Conservation (phyloP, 2,329 filamentous ascomycete species). For the Scleromitrula shiraiana region DNA sequence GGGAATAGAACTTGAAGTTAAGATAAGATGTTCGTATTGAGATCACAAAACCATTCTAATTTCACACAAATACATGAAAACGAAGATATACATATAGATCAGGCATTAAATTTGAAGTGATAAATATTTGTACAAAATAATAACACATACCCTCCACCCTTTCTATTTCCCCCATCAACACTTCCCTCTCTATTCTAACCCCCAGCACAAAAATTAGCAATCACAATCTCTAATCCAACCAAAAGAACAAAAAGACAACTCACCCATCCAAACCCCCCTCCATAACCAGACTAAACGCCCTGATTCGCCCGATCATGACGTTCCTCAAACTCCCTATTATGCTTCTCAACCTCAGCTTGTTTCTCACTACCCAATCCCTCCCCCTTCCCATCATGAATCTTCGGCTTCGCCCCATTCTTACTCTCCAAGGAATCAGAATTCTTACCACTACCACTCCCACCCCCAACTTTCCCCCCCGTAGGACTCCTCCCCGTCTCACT, state of each 20-base stretch:
- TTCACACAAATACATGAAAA: too few species aligned
- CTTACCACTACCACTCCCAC: slow-evolving; percentile 21
- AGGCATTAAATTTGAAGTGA: background rate
- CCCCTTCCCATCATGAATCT: slow-evolving; percentile 17
- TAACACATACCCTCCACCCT: background rate
- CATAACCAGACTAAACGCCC: slow-evolving; percentile 33
- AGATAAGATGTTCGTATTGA: too few species aligned
- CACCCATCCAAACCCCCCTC: slow-evolving; percentile 47
- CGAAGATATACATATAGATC: background rate
- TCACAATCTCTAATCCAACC: background rate
- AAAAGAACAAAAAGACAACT: background rate
- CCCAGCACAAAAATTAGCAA: background rate
- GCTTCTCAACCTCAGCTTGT: slow-evolving; percentile 47
- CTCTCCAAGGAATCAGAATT: slow-evolving; percentile 5
- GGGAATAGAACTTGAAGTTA: too few species aligned
- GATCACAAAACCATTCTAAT: too few species aligned
- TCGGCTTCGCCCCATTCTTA: slow-evolving; percentile 11
- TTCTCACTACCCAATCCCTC: slow-evolving; percentile 30
- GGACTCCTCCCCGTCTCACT: slow-evolving; percentile 31
- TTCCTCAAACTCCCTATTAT: slow-evolving; percentile 50
- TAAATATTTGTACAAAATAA: background rate
- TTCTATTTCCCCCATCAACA: too few species aligned
- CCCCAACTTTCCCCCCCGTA: slow-evolving; percentile 22
- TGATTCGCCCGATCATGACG: slow-evolving; percentile 45
- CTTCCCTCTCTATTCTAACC: background rate